Conservation (phyloP, 106 monocot genomes). For the Platanthera guangdongensis region DNA sequence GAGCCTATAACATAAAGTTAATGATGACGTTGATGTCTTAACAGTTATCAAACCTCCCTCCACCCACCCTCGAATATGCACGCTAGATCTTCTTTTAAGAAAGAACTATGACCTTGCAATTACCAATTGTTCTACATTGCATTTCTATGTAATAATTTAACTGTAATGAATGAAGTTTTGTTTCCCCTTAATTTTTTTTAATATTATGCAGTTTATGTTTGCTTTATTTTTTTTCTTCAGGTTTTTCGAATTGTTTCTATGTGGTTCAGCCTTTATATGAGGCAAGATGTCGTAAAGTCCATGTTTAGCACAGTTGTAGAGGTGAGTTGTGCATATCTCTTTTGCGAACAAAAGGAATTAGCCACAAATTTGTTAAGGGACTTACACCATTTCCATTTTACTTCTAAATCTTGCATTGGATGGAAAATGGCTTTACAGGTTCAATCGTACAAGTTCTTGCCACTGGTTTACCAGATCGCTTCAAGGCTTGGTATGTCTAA, state of each 20-base stretch:
- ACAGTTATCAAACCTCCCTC: too few relatives aligned
- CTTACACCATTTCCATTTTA: background rate
- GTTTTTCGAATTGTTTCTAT: conserved; percentile 92
- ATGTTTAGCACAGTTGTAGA: conserved; percentile 71
- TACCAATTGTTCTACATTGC: background rate
- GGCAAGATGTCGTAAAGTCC: conserved; percentile 53
- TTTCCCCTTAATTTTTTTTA: background rate
- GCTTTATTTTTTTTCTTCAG: conserved; percentile 24
- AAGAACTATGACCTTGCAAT: background rate
- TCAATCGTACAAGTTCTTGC: conserved; percentile 90
- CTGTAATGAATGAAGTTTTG: background rate
- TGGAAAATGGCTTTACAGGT: conserved; percentile 45
- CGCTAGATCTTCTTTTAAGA: background rate
- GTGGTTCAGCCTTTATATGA: conserved; percentile 85
- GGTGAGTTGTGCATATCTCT: conserved; percentile 21
- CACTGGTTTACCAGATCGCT: conserved; percentile 97
- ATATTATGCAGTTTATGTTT: background rate
- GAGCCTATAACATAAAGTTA: too few relatives aligned
- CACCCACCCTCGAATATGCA: too few relatives aligned
- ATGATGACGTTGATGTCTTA: too few relatives aligned
- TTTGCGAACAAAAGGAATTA: background rate
- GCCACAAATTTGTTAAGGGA: background rate
- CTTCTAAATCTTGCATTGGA: background rate
- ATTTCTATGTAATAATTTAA: background rate
- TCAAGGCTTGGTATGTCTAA: conserved; percentile 86